Evolutionary conservation across 2,329 filamentous ascomycete species (phyloP).

Genomic region (Aspergillus persii): DNA sequence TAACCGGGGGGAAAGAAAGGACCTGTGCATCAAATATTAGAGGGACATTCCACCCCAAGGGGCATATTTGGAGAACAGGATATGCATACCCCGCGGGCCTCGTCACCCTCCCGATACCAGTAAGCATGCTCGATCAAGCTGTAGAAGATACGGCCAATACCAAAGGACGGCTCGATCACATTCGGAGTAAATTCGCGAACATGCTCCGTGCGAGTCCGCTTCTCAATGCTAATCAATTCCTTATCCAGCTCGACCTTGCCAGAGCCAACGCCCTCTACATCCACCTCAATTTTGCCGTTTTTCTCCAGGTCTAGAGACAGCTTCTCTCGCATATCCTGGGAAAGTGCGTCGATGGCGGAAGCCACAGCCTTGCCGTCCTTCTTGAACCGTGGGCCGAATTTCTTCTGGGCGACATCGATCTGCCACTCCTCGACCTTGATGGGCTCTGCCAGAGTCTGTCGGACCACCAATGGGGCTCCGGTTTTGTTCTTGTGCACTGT

Average conservation of each 20-base stretch:
- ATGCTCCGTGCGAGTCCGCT: conserved; percentile 77
- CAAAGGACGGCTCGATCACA: conserved; percentile 95
- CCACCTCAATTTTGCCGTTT: conserved; percentile 71
- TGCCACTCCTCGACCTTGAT: conserved; percentile 82
- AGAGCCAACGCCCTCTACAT: conserved; percentile 64
- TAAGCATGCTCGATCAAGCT: conserved; percentile 90
- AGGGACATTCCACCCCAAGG: neutral
- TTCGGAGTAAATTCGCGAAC: conserved; percentile 90
- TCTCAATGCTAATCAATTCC: conserved; percentile 80
- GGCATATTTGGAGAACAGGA: neutral
- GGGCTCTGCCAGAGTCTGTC: conserved; percentile 76
- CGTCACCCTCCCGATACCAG: conserved; percentile 84
- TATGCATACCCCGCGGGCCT: conserved; percentile 76
- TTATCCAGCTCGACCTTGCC: conserved; percentile 77
- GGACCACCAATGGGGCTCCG: conserved; percentile 78
- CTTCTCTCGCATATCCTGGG: conserved; percentile 78
- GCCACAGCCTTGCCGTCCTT: conserved; percentile 88
- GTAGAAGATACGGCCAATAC: conserved; percentile 93
- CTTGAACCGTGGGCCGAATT: conserved; percentile 92
- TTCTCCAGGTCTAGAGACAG: conserved; percentile 71
- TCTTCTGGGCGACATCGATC: conserved; percentile 87
- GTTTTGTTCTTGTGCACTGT: conserved; percentile 92
- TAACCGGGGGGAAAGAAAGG: conserved; percentile 69
- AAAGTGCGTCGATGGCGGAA: conserved; percentile 69
- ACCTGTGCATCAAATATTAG: conserved; percentile 47